These are phyloP conservation scores for Tardiomyces blankii DNA, from an alignment of 1,139 yeast species.

Conservation along the genomic window DNA sequence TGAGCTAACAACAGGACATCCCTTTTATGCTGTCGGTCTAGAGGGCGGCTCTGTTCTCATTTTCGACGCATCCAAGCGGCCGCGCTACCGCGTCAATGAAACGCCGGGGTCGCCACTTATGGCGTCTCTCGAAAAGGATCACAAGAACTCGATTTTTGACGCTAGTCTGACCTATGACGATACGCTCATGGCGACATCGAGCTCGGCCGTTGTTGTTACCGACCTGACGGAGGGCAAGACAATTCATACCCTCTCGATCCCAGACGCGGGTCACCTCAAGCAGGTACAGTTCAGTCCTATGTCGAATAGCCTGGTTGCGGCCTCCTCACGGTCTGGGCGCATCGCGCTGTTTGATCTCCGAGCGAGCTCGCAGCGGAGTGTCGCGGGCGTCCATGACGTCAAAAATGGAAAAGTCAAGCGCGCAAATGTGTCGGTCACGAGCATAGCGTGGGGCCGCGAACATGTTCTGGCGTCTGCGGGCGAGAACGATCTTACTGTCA, in stretches of 20 bases:
- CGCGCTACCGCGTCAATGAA: not conserved
- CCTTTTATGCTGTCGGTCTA: not conserved
- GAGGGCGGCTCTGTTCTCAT: not conserved
- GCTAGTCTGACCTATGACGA: not conserved
- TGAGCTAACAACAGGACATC: not conserved
- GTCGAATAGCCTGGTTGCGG: not conserved
- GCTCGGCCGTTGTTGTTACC: not conserved
- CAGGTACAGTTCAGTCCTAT: not conserved
- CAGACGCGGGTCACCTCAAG: not conserved
- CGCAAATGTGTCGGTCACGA: conserved; percentile 5
- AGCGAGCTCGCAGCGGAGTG: not conserved
- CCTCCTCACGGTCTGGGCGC: not conserved
- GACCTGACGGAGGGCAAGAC: not conserved
- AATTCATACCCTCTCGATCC: not conserved
- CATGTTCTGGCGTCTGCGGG: conserved; percentile 11
- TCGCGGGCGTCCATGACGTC: not conserved
- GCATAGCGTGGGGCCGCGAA: conserved; percentile 12
- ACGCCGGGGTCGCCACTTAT: not conserved
- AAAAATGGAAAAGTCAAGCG: not conserved
- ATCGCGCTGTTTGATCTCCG: not conserved
- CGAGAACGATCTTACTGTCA: conserved; percentile 10
- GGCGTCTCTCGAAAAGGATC: not conserved
- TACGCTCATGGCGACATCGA: not conserved
- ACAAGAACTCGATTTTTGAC: not conserved
- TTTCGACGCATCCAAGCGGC: not conserved